Evolutionary conservation across 2,329 filamentous ascomycete genomes (phyloP).

Genomic region (Colletotrichum cordylinicola): DNA sequence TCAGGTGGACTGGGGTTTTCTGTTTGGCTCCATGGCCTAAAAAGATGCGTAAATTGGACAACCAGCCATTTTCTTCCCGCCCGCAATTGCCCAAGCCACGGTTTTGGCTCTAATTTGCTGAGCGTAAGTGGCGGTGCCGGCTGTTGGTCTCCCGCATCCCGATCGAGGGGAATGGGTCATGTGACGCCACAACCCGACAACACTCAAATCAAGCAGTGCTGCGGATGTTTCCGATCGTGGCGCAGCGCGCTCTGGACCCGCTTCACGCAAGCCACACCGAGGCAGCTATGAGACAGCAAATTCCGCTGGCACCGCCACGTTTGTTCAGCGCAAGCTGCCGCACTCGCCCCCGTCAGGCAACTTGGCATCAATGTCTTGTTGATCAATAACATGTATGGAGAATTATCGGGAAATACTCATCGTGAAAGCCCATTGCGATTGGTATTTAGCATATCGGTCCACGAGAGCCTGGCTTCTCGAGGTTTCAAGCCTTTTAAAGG

Average conservation of each 20-base stretch:
- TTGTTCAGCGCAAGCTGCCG: too few species aligned
- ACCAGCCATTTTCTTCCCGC: neutral
- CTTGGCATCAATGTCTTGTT: too few species aligned
- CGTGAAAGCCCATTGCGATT: too few species aligned
- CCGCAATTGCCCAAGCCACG: neutral
- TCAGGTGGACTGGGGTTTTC: neutral
- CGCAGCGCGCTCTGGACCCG: neutral
- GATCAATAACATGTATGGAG: too few species aligned
- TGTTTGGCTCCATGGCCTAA: neutral
- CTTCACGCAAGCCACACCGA: neutral
- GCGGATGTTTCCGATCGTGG: neutral
- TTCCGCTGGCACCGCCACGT: too few species aligned
- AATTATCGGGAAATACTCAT: too few species aligned
- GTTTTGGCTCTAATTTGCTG: neutral
- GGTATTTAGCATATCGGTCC: too few species aligned
- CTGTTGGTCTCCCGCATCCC: neutral
- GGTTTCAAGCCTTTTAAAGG: too few species aligned
- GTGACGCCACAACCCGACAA: neutral
- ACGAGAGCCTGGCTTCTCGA: too few species aligned
- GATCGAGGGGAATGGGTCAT: neutral
- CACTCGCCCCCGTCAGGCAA: too few species aligned
- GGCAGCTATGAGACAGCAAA: too few species aligned
- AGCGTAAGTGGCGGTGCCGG: neutral
- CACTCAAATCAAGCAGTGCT: neutral
- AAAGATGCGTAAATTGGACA: neutral